These are phyloP conservation scores for Iberis amara DNA, from an alignment of 441 rosid genomes.

Conservation along the genomic window DNA sequence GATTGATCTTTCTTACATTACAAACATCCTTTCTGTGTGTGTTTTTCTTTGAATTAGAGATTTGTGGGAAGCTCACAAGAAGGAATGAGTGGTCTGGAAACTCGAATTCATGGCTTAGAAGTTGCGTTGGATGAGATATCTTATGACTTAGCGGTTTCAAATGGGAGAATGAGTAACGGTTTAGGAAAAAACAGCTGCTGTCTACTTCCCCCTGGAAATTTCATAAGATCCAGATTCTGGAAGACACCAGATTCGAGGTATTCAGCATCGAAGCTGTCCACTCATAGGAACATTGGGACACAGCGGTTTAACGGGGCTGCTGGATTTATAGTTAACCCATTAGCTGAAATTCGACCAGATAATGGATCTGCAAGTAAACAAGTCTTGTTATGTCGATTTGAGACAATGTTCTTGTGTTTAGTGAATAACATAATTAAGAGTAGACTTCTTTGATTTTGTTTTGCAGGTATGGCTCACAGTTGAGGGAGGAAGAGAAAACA, in stretches of 20 bases:
- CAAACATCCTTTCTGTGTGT: background rate
- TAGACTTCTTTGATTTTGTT: background rate
- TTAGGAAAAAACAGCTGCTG: slow-evolving; percentile 57
- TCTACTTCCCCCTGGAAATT: slow-evolving; percentile 60
- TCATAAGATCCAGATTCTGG: slow-evolving; percentile 71
- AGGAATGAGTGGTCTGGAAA: slow-evolving; percentile 77
- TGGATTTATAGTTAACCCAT: slow-evolving; percentile 73
- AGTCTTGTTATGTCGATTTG: background rate
- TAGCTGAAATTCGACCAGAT: slow-evolving; percentile 62
- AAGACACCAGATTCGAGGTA: slow-evolving; percentile 49
- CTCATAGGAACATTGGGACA: slow-evolving; percentile 40
- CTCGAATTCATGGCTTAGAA: slow-evolving; percentile 83
- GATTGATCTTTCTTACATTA: slow-evolving; percentile 3
- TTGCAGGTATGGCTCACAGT: slow-evolving; percentile 24
- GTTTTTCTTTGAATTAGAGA: slow-evolving; percentile 38
- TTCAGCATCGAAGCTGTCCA: slow-evolving; percentile 40
- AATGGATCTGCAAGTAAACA: slow-evolving; percentile 32
- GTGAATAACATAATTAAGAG: background rate
- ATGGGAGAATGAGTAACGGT: slow-evolving; percentile 60
- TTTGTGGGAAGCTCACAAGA: slow-evolving; percentile 76
- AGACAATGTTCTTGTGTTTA: slow-evolving; percentile 8
- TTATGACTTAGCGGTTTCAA: slow-evolving; percentile 70
- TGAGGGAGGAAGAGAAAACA: slow-evolving; percentile 19
- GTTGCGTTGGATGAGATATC: slow-evolving; percentile 86
- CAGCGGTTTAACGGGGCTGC: slow-evolving; percentile 42